phyloP scores from a whole-genome alignment of 148 eudicot genomes.

The Diospyros lotus region DNA sequence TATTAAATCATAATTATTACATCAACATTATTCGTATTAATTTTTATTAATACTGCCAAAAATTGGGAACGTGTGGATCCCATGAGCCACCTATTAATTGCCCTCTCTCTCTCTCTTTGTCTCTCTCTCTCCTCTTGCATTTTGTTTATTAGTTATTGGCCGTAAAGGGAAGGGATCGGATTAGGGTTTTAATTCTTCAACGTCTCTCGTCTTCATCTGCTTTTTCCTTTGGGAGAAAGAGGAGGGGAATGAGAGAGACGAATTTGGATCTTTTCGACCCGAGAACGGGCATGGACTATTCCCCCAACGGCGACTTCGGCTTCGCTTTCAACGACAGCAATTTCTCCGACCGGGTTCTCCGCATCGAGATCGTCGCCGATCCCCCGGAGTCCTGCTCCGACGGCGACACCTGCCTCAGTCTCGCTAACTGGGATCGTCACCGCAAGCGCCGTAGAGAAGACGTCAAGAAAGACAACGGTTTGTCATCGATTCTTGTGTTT shows the following conservation, averaged over 20 bases:
- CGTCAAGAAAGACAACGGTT: constrained; percentile 44
- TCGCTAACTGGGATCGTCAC: constrained; percentile 71
- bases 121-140: neutral
- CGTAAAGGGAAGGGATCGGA: neutral
- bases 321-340: constrained; percentile 89
- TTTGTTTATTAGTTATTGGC: neutral
- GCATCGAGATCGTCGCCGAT: constrained; percentile 72
- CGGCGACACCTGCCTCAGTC: constrained; percentile 42
- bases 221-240: neutral
- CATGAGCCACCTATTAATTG: no score
- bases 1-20: no score
- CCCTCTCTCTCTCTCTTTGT: no score
- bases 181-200: constrained; percentile 11
- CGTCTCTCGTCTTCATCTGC: neutral
- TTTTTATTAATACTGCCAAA: no score
- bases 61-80: no score
- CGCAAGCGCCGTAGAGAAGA: constrained; percentile 60
- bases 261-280: constrained; percentile 70
- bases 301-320: constrained; percentile 49
- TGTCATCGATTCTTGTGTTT: neutral
- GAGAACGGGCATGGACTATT: constrained; percentile 50
- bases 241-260: constrained; percentile 25
- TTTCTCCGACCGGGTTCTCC: constrained; percentile 73
- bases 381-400: constrained; percentile 42
- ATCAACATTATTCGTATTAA: no score